Evolutionary conservation across 345 rosid genomes (phyloP).

Genomic region (Erucastrum elatum): DNA sequence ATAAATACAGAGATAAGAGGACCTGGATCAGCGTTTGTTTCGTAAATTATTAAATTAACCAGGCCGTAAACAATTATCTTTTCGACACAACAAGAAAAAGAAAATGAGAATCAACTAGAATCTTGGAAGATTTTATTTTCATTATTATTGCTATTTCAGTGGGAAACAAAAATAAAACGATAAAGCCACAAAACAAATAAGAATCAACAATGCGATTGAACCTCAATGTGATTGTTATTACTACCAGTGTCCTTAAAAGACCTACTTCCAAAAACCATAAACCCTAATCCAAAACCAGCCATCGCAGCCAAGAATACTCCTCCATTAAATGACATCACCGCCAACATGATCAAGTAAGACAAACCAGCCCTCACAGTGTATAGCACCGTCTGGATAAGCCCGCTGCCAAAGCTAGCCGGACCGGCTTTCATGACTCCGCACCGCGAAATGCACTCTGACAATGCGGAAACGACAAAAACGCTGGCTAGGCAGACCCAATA

Average conservation of each 20-base stretch:
- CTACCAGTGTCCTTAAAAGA: constrained; percentile 30
- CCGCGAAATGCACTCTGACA: constrained; percentile 54
- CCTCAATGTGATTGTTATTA: constrained; percentile 25
- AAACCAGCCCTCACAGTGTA: constrained; percentile 54
- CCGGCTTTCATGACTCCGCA: constrained; percentile 48
- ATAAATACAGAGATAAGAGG: too few relatives aligned
- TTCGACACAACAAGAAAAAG: not conserved
- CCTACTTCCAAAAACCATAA: constrained; percentile 57
- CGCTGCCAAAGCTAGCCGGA: constrained; percentile 49
- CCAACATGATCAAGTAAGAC: constrained; percentile 69
- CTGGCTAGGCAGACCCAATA: constrained; percentile 58
- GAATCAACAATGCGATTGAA: constrained; percentile 36
- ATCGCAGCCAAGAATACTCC: constrained; percentile 75
- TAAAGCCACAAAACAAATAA: constrained; percentile 3
- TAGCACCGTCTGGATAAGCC: constrained; percentile 50
- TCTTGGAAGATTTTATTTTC: not conserved
- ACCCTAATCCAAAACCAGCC: constrained; percentile 72
- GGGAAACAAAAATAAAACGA: not conserved
- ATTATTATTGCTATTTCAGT: not conserved
- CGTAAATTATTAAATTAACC: not conserved
- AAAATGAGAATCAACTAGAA: not conserved
- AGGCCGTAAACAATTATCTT: not conserved
- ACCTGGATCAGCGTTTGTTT: not conserved
- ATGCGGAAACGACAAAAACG: constrained; percentile 51
- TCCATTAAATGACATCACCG: constrained; percentile 78